phyloP scores from a whole-genome alignment of 768 basidiomycete genomes.

The Kwoniella dendrophila region DNA sequence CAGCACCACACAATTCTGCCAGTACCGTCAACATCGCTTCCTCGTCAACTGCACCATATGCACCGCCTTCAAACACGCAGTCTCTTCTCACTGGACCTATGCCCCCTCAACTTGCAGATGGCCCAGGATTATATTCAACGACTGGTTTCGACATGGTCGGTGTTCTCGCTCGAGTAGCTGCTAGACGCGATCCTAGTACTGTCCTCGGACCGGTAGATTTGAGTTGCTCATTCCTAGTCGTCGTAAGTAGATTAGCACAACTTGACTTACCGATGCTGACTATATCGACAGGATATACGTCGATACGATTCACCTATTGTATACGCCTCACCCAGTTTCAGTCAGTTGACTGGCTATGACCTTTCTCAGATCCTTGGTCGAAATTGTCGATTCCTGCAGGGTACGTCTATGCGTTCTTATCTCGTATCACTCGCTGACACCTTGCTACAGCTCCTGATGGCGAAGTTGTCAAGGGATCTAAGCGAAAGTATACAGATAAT shows the following conservation, averaged over 20 bases:
- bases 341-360: slow-evolving; percentile 58
- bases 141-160: slow-evolving; percentile 89
- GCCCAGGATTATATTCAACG: slow-evolving; percentile 72
- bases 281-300: slow-evolving; percentile 64
- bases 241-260: slow-evolving; percentile 51
- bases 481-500: slow-evolving; percentile 66
- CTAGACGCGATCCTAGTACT: slow-evolving; percentile 72
- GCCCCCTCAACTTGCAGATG: slow-evolving; percentile 36
- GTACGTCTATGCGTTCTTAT: slow-evolving; percentile 30
- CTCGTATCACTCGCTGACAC: slow-evolving; percentile 59
- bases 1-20: slow-evolving; percentile 26
- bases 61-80: slow-evolving; percentile 38
- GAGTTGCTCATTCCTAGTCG: slow-evolving; percentile 87
- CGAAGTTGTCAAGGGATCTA: slow-evolving; percentile 61
- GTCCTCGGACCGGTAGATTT: slow-evolving; percentile 87
- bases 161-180: slow-evolving; percentile 74
- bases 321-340: slow-evolving; percentile 85
- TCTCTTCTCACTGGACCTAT: slow-evolving; percentile 32
- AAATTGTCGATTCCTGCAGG: slow-evolving; percentile 67
- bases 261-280: slow-evolving; percentile 10
- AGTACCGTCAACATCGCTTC: slow-evolving; percentile 46
- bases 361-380: slow-evolving; percentile 73
- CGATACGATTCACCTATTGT: slow-evolving; percentile 83
- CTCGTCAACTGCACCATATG: slow-evolving; percentile 44
- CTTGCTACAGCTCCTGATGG: slow-evolving; percentile 70